Percentiles rank a stretch among this genome's conserved stretches.
Conservation (phyloP, 2,329 filamentous ascomycete genomes). For the Fonsecaea multimorphosa region DNA sequence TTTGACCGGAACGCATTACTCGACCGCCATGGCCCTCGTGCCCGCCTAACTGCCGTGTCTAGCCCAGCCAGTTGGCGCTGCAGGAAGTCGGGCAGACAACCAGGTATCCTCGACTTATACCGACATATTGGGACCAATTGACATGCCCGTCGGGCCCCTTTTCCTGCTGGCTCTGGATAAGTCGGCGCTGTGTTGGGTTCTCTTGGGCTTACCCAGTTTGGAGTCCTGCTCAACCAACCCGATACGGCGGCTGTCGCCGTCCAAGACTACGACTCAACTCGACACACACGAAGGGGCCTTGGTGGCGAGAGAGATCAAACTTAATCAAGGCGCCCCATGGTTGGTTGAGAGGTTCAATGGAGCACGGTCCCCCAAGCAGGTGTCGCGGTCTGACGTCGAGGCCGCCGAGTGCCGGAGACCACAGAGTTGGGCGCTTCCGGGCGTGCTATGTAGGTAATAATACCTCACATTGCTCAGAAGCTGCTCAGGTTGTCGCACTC, state of each 20-base stretch:
- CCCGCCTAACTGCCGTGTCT: constrained; percentile 4
- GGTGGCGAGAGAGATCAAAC: constrained; percentile 4
- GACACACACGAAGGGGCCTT: neutral
- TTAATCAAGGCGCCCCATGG: constrained; percentile 2
- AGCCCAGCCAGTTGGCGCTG: constrained; percentile 12
- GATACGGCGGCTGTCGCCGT: neutral
- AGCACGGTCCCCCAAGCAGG: neutral
- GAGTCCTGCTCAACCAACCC: constrained; percentile 2
- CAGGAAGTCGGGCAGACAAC: constrained; percentile 2
- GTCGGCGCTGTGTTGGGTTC: neutral
- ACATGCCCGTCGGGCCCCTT: neutral
- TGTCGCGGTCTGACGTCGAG: neutral
- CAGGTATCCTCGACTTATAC: constrained; percentile 1
- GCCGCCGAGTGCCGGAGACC: neutral
- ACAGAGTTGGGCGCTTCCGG: neutral
- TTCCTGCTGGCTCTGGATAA: neutral
- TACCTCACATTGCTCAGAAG: neutral
- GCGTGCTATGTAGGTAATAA: too few relatives aligned
- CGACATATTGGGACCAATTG: constrained; percentile 1
- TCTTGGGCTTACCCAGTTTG: neutral
- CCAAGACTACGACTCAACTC: neutral
- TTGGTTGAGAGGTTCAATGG: neutral
- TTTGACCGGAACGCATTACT: neutral
- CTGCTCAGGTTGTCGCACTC: neutral
- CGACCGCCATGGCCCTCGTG: neutral